Conservation (phyloP, 257 asterid genomes). For the Orobanche coerulescens region DNA sequence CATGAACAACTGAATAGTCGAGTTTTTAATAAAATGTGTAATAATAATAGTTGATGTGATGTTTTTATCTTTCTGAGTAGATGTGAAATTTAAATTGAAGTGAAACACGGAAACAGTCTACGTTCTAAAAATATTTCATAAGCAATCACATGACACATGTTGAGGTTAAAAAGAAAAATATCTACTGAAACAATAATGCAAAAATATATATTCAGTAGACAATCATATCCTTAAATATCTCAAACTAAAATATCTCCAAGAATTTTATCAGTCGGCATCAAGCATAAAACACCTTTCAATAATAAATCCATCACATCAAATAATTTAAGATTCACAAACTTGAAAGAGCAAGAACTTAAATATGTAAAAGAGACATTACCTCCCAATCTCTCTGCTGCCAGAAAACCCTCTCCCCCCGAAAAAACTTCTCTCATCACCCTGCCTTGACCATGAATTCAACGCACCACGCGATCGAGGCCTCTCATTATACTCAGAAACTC, state of each 20-base stretch:
- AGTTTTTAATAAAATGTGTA: too few species aligned
- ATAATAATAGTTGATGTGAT: too few species aligned
- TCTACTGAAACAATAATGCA: background rate
- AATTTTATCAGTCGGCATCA: background rate
- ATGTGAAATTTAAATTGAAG: too few species aligned
- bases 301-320: background rate
- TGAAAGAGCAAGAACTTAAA: background rate
- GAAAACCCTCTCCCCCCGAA: slow-evolving; percentile 48
- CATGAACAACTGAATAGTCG: too few species aligned
- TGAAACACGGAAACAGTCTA: too few species aligned
- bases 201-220: too few species aligned
- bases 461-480: slow-evolving; percentile 74
- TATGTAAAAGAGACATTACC: slow-evolving; percentile 30
- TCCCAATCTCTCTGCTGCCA: slow-evolving; percentile 48
- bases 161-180: too few species aligned
- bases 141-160: too few species aligned
- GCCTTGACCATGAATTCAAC: slow-evolving; percentile 41
- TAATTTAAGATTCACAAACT: background rate
- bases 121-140: too few species aligned
- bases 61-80: too few species aligned
- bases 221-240: background rate
- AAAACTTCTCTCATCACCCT: slow-evolving; percentile 45
- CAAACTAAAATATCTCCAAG: background rate
- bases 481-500: slow-evolving; percentile 49
- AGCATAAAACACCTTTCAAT: too few species aligned